phyloP scores from a whole-genome alignment of 2,329 filamentous ascomycete species.

The Penicillium sp. region DNA sequence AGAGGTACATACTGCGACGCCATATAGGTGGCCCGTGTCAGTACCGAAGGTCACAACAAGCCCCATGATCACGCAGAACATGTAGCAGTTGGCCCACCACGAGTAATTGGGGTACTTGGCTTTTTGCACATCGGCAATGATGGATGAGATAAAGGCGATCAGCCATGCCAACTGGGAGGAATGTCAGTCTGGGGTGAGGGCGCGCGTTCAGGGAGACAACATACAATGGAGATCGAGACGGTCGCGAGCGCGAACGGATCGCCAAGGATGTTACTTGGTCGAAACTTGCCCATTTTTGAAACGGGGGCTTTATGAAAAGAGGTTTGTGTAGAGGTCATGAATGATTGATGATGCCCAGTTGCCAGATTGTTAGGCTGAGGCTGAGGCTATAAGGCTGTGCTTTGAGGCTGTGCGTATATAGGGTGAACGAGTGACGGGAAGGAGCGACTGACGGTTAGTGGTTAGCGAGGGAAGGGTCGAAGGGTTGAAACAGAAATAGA shows the following conservation, averaged over 20 bases:
- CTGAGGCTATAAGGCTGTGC: conserved; percentile 19
- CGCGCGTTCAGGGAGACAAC: conserved; percentile 41
- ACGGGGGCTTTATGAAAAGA: conserved; percentile 4
- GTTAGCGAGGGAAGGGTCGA: neutral
- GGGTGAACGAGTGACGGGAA: conserved; percentile 8
- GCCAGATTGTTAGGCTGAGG: no score
- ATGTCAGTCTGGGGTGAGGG: conserved; percentile 2
- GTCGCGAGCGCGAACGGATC: conserved; percentile 96
- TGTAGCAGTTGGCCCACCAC: conserved; percentile 90
- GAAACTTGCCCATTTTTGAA: conserved; percentile 59
- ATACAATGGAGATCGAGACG: conserved; percentile 84
- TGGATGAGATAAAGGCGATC: conserved; percentile 84
- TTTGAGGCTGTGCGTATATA: conserved; percentile 14
- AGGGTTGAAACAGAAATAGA: no score
- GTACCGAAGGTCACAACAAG: conserved; percentile 82
- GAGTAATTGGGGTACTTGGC: conserved; percentile 75
- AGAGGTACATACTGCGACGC: conserved; percentile 68
- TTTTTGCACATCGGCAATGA: conserved; percentile 64
- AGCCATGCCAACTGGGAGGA: conserved; percentile 81
- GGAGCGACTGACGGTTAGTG: conserved; percentile 2
- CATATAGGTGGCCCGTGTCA: conserved; percentile 82
- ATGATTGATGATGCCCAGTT: conserved; percentile 14
- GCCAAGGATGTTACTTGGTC: conserved; percentile 85
- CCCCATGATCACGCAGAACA: conserved; percentile 78
- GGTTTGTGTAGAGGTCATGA: conserved; percentile 20